Conservation (phyloP, 306 rosid genomes). For the Vigna hirtella region DNA sequence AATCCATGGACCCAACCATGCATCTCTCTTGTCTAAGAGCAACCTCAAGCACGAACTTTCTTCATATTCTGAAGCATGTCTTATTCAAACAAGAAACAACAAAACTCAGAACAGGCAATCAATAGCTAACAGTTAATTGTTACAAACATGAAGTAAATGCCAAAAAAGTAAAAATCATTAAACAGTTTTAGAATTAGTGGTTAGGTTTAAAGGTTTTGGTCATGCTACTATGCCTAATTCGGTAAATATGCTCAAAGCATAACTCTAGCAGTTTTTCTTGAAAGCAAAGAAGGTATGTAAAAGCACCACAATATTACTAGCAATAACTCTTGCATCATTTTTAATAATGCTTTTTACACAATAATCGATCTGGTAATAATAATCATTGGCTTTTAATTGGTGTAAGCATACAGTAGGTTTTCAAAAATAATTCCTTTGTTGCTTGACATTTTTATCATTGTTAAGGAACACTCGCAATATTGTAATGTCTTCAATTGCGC, state of each 20-base stretch:
- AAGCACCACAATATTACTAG: too few species aligned
- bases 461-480: constrained; percentile 1
- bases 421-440: neutral
- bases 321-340: constrained; percentile 1
- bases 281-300: too few species aligned
- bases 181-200: neutral
- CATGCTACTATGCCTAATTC: constrained; percentile 3
- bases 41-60: constrained; percentile 97
- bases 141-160: constrained; percentile 30
- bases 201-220: neutral
- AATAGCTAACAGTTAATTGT: constrained; percentile 32
- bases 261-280: neutral
- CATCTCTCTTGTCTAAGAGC: constrained; percentile 94
- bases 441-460: neutral
- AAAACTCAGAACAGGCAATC: constrained; percentile 49
- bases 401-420: neutral
- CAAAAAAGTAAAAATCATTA: neutral
- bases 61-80: constrained; percentile 84
- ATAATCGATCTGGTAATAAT: constrained; percentile 25
- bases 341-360: neutral
- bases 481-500: constrained; percentile 16
- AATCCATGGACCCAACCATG: constrained; percentile 99
- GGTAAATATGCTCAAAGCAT: neutral
- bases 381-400: neutral
- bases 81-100: constrained; percentile 52